Evolutionary conservation across 495 filamentous ascomycete genomes (phyloP).

Genomic region (Cercophora newfieldiana): DNA sequence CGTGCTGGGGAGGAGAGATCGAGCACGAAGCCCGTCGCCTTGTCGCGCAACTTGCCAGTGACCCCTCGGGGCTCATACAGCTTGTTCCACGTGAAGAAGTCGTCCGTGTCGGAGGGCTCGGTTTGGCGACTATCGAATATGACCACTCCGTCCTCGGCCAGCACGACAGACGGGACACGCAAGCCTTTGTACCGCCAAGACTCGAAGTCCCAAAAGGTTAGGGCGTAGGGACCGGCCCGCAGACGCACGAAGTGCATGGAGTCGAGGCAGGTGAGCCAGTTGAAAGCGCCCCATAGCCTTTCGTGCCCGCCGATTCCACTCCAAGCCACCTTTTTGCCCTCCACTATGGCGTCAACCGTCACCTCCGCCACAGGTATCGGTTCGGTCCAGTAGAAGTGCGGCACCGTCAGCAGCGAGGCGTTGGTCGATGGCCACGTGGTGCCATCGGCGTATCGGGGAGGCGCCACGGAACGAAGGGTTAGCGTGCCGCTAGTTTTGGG

Average conservation of each 20-base stretch:
- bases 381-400: constrained; percentile 17
- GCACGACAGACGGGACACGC: constrained; percentile 7
- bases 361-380: constrained; percentile 13
- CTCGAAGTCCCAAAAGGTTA: constrained; percentile 12
- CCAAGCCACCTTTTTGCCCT: constrained; percentile 13
- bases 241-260: constrained; percentile 12
- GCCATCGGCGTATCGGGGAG: constrained; percentile 15
- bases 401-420: constrained; percentile 13
- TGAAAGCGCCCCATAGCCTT: constrained; percentile 18
- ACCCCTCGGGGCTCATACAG: constrained; percentile 5
- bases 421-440: constrained; percentile 10
- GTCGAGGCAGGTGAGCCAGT: constrained; percentile 18
- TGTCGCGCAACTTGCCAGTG: constrained; percentile 12
- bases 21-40: constrained; percentile 13
- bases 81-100: constrained; percentile 17
- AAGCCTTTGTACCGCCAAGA: constrained; percentile 14
- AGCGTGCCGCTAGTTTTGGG: constrained; percentile 12
- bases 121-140: constrained; percentile 7
- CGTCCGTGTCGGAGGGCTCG: constrained; percentile 6
- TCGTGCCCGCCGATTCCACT: constrained; percentile 12
- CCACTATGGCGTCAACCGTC: constrained; percentile 8
- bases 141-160: background rate
- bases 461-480: constrained; percentile 2
- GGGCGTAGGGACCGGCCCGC: constrained; percentile 10
- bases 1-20: constrained; percentile 5